Percentiles rank a stretch among this genome's conserved stretches.
phyloP scores from a whole-genome alignment of 1,284 basidiomycete species.

The Athelia psychrophila region DNA sequence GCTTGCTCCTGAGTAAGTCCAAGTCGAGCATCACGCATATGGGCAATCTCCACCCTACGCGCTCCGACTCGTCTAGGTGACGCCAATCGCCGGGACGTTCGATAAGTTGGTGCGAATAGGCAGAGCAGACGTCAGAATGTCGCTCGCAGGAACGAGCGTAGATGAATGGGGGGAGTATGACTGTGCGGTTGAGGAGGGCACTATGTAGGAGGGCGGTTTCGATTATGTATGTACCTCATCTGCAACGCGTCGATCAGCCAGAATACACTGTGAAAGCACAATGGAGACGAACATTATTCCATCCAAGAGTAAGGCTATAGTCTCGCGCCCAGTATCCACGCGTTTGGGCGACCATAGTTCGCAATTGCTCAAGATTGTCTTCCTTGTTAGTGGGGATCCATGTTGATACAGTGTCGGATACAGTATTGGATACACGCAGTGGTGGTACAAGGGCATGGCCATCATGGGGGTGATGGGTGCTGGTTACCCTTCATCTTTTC shows the following conservation, averaged over 20 bases:
- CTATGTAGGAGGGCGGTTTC: conserved; percentile 36
- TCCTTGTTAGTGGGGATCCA: too few relatives aligned
- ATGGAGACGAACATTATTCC: not conserved
- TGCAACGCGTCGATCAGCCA: conserved; percentile 4
- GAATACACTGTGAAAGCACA: not conserved
- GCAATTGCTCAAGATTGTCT: not conserved
- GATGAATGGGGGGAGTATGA: conserved; percentile 35
- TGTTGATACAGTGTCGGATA: too few relatives aligned
- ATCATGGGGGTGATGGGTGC: too few relatives aligned
- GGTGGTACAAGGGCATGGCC: too few relatives aligned
- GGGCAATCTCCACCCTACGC: conserved; percentile 38
- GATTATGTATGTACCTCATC: conserved; percentile 37
- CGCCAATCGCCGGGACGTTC: conserved; percentile 25
- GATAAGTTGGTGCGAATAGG: not conserved
- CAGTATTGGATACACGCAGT: too few relatives aligned
- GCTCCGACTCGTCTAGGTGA: conserved; percentile 33
- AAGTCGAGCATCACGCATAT: conserved; percentile 42
- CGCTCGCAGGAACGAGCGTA: conserved; percentile 39
- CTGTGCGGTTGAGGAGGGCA: conserved; percentile 31
- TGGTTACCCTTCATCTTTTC: not conserved
- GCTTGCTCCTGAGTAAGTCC: conserved; percentile 33
- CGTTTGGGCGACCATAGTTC: not conserved
- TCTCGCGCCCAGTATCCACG: not conserved
- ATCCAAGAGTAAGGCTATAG: not conserved
- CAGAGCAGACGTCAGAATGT: conserved; percentile 19